Evolutionary conservation across 345 rosid genomes (phyloP).

Genomic region (Eucalyptus guilfoylei): DNA sequence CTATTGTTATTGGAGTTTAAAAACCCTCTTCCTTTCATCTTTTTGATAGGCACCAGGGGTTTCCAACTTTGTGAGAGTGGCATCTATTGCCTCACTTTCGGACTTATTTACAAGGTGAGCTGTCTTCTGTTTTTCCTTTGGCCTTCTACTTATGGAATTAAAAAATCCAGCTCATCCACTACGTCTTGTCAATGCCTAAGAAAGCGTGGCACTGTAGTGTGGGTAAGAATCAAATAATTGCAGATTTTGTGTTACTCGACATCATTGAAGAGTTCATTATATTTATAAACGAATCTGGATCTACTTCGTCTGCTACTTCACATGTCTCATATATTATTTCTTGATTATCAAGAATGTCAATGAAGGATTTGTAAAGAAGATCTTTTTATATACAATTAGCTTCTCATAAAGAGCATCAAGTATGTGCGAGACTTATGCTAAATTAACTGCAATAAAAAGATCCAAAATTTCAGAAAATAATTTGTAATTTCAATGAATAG

Average conservation of each 20-base stretch:
- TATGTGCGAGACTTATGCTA: not conserved
- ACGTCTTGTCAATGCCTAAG: not conserved
- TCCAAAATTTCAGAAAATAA: not conserved
- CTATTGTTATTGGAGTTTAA: not conserved
- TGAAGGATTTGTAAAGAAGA: not conserved
- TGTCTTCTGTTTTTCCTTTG: not conserved
- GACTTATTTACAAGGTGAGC: constrained; percentile 68
- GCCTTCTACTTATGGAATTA: not conserved
- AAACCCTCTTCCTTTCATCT: not conserved
- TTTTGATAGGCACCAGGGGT: constrained; percentile 41
- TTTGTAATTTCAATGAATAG: not conserved
- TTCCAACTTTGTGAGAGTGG: constrained; percentile 72
- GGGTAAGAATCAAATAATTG: not conserved
- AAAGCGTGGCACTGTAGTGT: not conserved
- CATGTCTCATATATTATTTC: not conserved
- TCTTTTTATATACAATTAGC: not conserved
- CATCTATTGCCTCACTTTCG: constrained; percentile 54
- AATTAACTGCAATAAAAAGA: not conserved
- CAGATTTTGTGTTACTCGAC: not conserved
- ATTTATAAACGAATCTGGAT: not conserved
- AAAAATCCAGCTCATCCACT: not conserved
- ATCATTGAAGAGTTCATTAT: not conserved
- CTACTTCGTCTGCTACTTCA: not conserved
- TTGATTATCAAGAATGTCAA: not conserved
- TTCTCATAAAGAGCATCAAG: not conserved